phyloP scores from a whole-genome alignment of 1,139 yeast genomes.

The Trichomonascaceae sp. region DNA sequence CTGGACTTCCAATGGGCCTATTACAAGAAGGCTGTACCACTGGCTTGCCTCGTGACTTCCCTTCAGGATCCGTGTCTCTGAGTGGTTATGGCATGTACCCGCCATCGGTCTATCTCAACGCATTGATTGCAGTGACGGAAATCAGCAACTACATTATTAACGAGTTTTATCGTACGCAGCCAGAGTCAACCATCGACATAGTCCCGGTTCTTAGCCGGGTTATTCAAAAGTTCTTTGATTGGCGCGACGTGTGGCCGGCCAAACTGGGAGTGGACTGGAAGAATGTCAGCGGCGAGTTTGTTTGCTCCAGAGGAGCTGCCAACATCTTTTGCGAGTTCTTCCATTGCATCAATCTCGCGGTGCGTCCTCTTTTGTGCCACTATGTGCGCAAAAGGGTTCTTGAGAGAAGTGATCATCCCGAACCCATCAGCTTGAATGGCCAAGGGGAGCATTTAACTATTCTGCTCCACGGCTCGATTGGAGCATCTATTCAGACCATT shows the following conservation, averaged over 20 bases:
- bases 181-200: constrained; percentile 26
- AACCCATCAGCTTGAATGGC: constrained; percentile 52
- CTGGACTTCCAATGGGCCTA: constrained; percentile 68
- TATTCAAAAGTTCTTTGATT: constrained; percentile 53
- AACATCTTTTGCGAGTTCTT: constrained; percentile 78
- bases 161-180: constrained; percentile 63
- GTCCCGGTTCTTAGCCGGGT: constrained; percentile 19
- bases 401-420: constrained; percentile 36
- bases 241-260: constrained; percentile 39
- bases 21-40: constrained; percentile 72
- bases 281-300: constrained; percentile 4
- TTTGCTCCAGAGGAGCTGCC: constrained; percentile 52
- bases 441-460: constrained; percentile 59
- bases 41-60: constrained; percentile 66
- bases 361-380: constrained; percentile 66
- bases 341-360: constrained; percentile 75
- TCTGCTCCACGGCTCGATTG: constrained; percentile 65
- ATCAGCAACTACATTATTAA: constrained; percentile 65
- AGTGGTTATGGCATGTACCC: constrained; percentile 46
- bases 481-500: constrained; percentile 70
- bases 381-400: constrained; percentile 58
- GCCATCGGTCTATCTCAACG: constrained; percentile 64
- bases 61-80: constrained; percentile 16
- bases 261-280: constrained; percentile 8
- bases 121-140: constrained; percentile 70